A percentile compares a stretch with the other conserved stretches of the same genome.
phyloP scores from a whole-genome alignment of 2,329 filamentous ascomycete genomes.

The Monilinia laxa region DNA sequence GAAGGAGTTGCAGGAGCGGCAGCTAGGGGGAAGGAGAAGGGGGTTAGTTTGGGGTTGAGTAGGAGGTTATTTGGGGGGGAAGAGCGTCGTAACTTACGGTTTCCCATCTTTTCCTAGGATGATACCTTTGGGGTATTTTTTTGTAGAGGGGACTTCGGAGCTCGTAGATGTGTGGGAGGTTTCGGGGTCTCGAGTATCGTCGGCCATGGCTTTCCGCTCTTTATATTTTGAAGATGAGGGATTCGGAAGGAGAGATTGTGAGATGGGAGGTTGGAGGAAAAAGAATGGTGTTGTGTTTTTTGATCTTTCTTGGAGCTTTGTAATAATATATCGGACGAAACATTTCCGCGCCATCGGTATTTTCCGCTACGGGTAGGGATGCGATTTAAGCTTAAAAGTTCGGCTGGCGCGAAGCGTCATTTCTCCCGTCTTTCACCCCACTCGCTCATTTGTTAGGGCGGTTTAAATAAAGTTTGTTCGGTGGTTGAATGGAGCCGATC shows the following conservation, averaged over 20 bases:
- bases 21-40: slow-evolving; percentile 49
- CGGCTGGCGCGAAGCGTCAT: neutral
- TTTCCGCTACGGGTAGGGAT: slow-evolving; percentile 1
- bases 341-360: neutral
- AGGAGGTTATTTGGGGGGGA: neutral
- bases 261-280: neutral
- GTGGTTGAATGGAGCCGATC: no score
- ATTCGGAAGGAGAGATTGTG: neutral
- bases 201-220: slow-evolving; percentile 31
- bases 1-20: slow-evolving; percentile 67
- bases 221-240: neutral
- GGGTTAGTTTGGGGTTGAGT: neutral
- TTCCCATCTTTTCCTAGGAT: slow-evolving; percentile 80
- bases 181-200: slow-evolving; percentile 36
- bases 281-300: neutral
- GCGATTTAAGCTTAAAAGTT: slow-evolving; percentile 17
- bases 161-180: slow-evolving; percentile 20
- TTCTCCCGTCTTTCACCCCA: neutral
- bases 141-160: slow-evolving; percentile 30
- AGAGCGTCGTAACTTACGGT: slow-evolving; percentile 59
- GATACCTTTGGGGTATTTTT: slow-evolving; percentile 67
- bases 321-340: neutral
- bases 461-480: no score
- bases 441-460: neutral
- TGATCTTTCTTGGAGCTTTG: neutral